Evolutionary conservation across 306 rosid genomes (phyloP), one percentile per base, ranked within the genome.

Genomic region (Gillenia trifoliata): DNA sequence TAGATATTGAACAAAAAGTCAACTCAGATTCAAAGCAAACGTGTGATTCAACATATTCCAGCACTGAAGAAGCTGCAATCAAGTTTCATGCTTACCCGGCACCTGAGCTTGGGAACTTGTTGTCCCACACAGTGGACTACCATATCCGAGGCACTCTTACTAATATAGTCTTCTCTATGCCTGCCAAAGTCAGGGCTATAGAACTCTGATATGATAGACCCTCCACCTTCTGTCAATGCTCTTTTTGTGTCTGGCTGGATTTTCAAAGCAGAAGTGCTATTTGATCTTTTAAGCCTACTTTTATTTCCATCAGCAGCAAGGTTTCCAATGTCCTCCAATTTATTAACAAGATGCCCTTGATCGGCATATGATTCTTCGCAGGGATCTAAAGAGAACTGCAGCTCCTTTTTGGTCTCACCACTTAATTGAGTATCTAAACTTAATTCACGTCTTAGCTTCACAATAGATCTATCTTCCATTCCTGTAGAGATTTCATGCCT

Each of bases 51-150:
- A 70, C n/a, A 38, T 69, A 75, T 34, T 20, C 50, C 66, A 72
- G 40, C 45, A 72, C 23, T 79, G 64, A 75, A 16, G 1, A 83
- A 78, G 55, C 72, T 64, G 47, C 23, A 64, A 63, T 72, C n/a
- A n/a, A n/a, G n/a, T n/a, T n/a, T n/a, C n/a, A 72, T 64, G 75
- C 98, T 80, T 85, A 95, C 98, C 95, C 93, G 93, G 83, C 92
- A 87, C 78, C 89, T 84, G 66, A 95, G 93, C 89, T 92, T 92
- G 73, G 92, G 92, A 90, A 78, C 73, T 59, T 85, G 81, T 66
- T 86, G 91, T 72, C 82, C 91, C 70, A 89, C 95, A 75, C 75
- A 81, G 67, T 80, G 79, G 71, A 84, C 69, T 47, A 88, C 75
- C 75, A 85, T 75, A 73, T 95, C 93, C 4, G 92, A 89, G 77